Base-by-base conservation (phyloP, 495 filamentous ascomycete genomes). In the Penicillium diatomitis region DNA sequence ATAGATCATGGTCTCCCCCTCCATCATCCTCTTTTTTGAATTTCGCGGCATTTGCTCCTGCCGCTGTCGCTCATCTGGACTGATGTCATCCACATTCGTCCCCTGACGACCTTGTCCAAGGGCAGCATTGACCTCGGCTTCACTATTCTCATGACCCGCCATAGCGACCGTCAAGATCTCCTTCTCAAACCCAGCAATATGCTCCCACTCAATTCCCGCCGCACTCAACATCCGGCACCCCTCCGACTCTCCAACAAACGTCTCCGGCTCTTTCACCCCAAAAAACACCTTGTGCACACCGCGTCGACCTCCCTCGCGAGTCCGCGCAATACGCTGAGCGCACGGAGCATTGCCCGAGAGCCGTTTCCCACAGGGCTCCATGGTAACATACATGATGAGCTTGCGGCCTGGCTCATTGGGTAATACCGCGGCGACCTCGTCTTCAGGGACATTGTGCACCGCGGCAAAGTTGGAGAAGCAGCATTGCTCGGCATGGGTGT, bases 401-500 rank as follows among this genome's bases (percentile, higher is more conserved):
- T 66, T 67, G 1, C 67, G 67, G 46, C 61, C 27, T 0, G 58
- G 43, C 35, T 66, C 60, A 6, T 53, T 48, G 0, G 82, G 79
- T 0, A 92, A 71, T 0, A 77, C 73, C 8, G 75, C 63, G 10
- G 56, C 65, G 8, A 90, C 70, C 8, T 69, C 54, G 20, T 79
- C 79, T 44, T 86, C 82, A 4, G 72, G 32, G 6, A 84, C 65
- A 9, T 51, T 52, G 48, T 78, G 71, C 5, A 62, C 55, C 11
- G 66, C 54, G n/a, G 82, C 76, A 29, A 84, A 76, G 64, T 98
- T 97, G 36, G 79, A 65, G 44, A 98, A 78, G 61, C 86, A 90
- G 71, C 82, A 88, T 71, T 98, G 89, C 57, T 98, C 92, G 4
- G 92, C 92, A 54, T 98, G 92, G 0, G 90, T 96, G 74, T 98